phyloP scores from a whole-genome alignment of 768 basidiomycete species.

The Tricholoma terreum region DNA sequence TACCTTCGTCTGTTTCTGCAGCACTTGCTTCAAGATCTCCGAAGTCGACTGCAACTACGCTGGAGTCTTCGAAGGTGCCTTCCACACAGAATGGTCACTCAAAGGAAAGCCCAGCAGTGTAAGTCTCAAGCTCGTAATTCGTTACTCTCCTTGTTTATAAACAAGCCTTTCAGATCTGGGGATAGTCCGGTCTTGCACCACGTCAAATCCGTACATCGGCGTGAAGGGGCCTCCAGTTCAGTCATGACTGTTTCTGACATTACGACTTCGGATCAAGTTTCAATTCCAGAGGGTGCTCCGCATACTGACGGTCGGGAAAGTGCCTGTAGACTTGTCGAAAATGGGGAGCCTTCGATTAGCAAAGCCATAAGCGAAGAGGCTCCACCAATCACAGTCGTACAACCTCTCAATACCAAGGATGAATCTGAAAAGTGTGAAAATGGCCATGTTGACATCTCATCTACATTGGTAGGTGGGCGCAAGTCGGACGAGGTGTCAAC shows the following conservation, averaged over 20 bases:
- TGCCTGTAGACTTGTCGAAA: background rate
- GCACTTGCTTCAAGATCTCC: conserved; percentile 32
- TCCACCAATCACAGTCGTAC: conserved; percentile 38
- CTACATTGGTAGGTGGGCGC: conserved; percentile 12
- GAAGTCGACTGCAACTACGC: conserved; percentile 4
- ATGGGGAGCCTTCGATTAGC: conserved; percentile 2
- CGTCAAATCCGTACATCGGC: conserved; percentile 35
- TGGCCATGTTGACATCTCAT: conserved; percentile 11
- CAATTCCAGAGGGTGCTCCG: conserved; percentile 1
- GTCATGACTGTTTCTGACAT: conserved; percentile 10
- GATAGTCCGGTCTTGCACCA: conserved; percentile 12
- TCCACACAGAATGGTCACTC: background rate
- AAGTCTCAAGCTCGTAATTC: conserved; percentile 7
- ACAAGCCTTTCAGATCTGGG: conserved; percentile 8
- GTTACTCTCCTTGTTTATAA: conserved; percentile 7
- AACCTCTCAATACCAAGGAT: conserved; percentile 18
- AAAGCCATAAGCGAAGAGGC: conserved; percentile 14
- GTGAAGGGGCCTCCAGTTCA: conserved; percentile 60
- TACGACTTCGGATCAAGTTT: conserved; percentile 8
- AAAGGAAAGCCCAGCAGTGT: conserved; percentile 10
- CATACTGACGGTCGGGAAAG: background rate
- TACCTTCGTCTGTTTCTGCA: conserved; percentile 53
- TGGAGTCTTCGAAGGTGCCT: conserved; percentile 7
- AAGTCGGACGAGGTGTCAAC: conserved; percentile 14
- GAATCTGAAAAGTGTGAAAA: background rate